Evolutionary conservation across 805 yeast species (phyloP).

Genomic region (Schizosaccharomyces japonicus): DNA sequence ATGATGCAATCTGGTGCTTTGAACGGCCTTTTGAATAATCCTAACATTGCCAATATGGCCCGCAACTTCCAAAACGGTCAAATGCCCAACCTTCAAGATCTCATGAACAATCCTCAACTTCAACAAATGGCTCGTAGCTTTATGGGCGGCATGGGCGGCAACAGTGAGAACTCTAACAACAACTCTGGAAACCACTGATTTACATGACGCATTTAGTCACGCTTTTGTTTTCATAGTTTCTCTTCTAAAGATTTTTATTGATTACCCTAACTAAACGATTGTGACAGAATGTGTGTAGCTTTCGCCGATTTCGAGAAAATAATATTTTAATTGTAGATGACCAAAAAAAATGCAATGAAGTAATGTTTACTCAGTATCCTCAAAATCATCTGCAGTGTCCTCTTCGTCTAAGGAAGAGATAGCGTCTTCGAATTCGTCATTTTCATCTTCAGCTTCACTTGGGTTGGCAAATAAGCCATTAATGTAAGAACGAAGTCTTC

Average conservation of each 20-base stretch:
- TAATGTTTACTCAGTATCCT: too few relatives aligned
- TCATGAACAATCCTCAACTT: constrained; percentile 64
- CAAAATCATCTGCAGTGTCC: too few relatives aligned
- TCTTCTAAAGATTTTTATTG: background rate
- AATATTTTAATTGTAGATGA: too few relatives aligned
- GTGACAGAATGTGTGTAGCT: background rate
- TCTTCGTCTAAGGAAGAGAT: too few relatives aligned
- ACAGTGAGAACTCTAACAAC: background rate
- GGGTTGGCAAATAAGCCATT: too few relatives aligned
- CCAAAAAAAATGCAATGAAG: too few relatives aligned
- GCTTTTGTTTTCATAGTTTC: background rate
- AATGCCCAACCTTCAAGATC: constrained; percentile 37
- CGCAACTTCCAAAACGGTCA: constrained; percentile 47
- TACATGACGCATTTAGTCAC: background rate
- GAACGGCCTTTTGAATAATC: constrained; percentile 52
- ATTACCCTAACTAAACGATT: background rate
- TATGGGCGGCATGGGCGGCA: constrained; percentile 27
- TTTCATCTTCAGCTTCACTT: too few relatives aligned
- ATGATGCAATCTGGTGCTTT: constrained; percentile 73
- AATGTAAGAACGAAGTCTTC: too few relatives aligned
- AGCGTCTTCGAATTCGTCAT: too few relatives aligned
- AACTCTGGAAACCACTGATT: background rate
- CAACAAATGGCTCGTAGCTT: constrained; percentile 48
- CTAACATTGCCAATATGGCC: constrained; percentile 66
- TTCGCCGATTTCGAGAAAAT: too few relatives aligned